Base-by-base conservation (phyloP, 2,329 filamentous ascomycete species). In the Monilinia vaccinii-corymbosi region DNA sequence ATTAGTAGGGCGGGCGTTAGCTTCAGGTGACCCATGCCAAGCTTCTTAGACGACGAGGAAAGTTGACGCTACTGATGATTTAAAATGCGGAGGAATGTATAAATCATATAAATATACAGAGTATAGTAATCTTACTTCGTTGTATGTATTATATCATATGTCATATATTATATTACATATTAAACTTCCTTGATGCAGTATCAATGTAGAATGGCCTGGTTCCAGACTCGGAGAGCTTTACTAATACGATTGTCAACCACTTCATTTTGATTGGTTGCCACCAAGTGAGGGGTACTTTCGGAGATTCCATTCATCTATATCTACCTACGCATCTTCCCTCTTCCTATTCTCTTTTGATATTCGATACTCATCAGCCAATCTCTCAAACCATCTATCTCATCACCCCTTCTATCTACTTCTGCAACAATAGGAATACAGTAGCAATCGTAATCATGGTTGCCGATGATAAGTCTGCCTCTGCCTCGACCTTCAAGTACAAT, bases 401-500 rank as follows among this genome's bases (percentile, higher is more conserved):
- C 8, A 25, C 46, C 34, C 14, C 25, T 25, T 32, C 21, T 9
- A 32, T 7, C 34, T 14, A 31, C 18, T n/a, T 13, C 32, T 44
- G 36, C 16, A 31, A 42, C 36, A 28, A 11, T 25, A 45, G 5
- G 21, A 46, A 44, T 23, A 53, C 55, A 13, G 13, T 36, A 4
- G 34, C 59, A 57, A 61, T 52, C 57, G 67, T 66, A 66, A 75
- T 63, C 58, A 78, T 79, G 76, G 73, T 71, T 64, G 72, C 72
- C 67, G 71, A 78, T 71, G 72, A 77, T 48, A 74, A 73, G 63
- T 69, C 76, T 38, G 73, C 73, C 8, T 76, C 76, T 58, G 73
- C 73, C 8, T 76, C 76, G 58, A 78, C 77, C 64, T 78, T 75
- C 71, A 77, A 77, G 64, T 84, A 84, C 72, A 75, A 79, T 66